These are phyloP conservation scores for Tilletia caries DNA, from an alignment of 1,284 basidiomycete genomes.

Conservation along the genomic window DNA sequence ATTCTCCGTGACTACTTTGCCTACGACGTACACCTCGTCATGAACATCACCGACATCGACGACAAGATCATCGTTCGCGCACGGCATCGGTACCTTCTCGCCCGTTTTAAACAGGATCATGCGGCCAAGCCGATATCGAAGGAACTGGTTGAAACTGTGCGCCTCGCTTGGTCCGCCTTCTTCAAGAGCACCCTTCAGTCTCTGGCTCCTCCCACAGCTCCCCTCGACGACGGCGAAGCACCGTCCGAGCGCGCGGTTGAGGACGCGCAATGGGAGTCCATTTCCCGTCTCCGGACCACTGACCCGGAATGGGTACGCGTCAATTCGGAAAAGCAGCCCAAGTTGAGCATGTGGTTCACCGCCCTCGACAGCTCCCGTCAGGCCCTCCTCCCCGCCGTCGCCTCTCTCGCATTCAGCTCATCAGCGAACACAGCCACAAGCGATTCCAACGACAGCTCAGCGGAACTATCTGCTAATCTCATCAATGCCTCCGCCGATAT, in stretches of 20 bases:
- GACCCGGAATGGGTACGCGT: slow-evolving; percentile 40
- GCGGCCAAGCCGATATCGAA: slow-evolving; percentile 23
- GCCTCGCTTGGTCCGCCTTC: slow-evolving; percentile 42
- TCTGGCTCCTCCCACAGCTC: slow-evolving; percentile 45
- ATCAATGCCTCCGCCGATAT: slow-evolving; percentile 48
- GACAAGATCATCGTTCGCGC: slow-evolving; percentile 73
- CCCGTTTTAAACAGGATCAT: slow-evolving; percentile 4
- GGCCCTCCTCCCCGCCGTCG: background rate
- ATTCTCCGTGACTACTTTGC: slow-evolving; percentile 94
- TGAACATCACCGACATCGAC: slow-evolving; percentile 99
- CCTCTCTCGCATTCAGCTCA: background rate
- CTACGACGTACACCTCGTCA: slow-evolving; percentile 96
- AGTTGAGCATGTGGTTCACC: slow-evolving; percentile 46
- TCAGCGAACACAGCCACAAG: background rate
- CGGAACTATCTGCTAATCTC: slow-evolving; percentile 29
- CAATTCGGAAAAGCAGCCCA: slow-evolving; percentile 41
- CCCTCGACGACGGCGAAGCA: background rate
- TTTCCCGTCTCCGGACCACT: slow-evolving; percentile 26
- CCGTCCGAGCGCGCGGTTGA: slow-evolving; percentile 23
- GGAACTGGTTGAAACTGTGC: slow-evolving; percentile 36
- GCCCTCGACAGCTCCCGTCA: slow-evolving; percentile 26
- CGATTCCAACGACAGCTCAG: no score
- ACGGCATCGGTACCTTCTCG: slow-evolving; percentile 61
- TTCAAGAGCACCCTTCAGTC: slow-evolving; percentile 40
- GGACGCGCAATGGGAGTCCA: slow-evolving; percentile 49